phyloP scores from a whole-genome alignment of 345 rosid species.

The Garcia nutans region DNA sequence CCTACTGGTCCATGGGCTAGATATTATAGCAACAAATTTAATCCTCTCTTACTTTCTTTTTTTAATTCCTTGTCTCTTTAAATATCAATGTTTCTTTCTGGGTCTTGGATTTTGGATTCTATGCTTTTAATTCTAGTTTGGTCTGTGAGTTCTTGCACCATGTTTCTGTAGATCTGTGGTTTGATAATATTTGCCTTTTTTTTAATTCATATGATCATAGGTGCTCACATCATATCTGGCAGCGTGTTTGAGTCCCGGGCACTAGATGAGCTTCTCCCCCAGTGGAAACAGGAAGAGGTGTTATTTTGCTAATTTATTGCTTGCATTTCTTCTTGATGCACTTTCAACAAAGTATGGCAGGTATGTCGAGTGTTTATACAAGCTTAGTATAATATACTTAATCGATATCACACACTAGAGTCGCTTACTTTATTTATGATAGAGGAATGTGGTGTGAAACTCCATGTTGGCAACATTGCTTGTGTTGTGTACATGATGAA shows the following conservation, averaged over 20 bases:
- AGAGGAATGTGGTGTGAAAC: background rate
- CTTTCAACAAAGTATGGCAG: background rate
- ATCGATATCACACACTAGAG: background rate
- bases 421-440: background rate
- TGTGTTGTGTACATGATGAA: background rate
- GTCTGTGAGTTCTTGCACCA: slow-evolving; percentile 13
- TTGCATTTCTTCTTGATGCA: background rate
- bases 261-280: slow-evolving; percentile 79
- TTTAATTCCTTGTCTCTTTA: background rate
- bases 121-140: background rate
- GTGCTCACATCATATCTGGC: slow-evolving; percentile 87
- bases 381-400: background rate
- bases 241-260: slow-evolving; percentile 92
- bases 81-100: background rate
- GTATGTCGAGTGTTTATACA: background rate
- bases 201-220: slow-evolving; percentile 35
- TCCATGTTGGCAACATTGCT: background rate
- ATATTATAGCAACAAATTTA: background rate
- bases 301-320: slow-evolving; percentile 12
- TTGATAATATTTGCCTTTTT: slow-evolving; percentile 3
- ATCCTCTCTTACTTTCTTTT: background rate
- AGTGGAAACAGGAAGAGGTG: slow-evolving; percentile 92
- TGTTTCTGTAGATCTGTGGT: background rate
- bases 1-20: background rate
- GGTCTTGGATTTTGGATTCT: background rate